Percentiles rank a stretch among this genome's conserved stretches.
Conservation (phyloP, 78 protist genomes). For the Emiliania huxleyi region DNA sequence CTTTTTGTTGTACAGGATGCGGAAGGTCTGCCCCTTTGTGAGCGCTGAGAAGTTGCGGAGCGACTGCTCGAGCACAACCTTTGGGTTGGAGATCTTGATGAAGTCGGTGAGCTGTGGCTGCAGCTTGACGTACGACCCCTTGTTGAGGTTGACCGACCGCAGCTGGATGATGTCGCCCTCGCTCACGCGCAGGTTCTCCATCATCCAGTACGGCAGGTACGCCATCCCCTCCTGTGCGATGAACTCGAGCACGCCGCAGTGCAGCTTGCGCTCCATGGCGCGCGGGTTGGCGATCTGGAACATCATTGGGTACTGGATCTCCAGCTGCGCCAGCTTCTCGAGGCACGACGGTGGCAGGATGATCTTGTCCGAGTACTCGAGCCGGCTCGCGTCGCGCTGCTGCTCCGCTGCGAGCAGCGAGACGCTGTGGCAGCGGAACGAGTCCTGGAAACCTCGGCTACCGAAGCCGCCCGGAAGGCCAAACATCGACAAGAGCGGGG, state of each 20-base stretch:
- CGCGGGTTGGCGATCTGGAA: conserved; percentile 31
- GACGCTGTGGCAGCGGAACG: neutral
- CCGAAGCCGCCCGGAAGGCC: neutral
- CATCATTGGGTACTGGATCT: conserved; percentile 28
- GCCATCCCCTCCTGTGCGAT: conserved; percentile 45
- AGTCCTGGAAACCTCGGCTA: neutral
- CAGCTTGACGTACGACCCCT: conserved; percentile 41
- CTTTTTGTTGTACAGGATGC: conserved; percentile 35
- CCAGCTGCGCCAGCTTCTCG: conserved; percentile 27
- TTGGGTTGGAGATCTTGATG: conserved; percentile 54
- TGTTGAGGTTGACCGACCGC: conserved; percentile 9
- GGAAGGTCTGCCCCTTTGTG: conserved; percentile 38
- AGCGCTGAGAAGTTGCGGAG: conserved; percentile 47
- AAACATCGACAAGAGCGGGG: too few relatives aligned
- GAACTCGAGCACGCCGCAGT: conserved; percentile 53
- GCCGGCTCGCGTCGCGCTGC: conserved; percentile 11
- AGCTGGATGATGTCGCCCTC: conserved; percentile 25
- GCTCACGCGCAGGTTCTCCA: conserved; percentile 31
- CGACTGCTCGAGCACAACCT: conserved; percentile 16
- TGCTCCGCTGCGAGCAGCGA: conserved; percentile 12
- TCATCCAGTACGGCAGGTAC: conserved; percentile 46
- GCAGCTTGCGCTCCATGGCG: neutral
- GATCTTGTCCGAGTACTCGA: conserved; percentile 27
- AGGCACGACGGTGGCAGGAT: conserved; percentile 27
- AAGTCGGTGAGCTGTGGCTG: conserved; percentile 53